These are phyloP conservation scores for Ophiocordyceps unilateralis DNA, from an alignment of 2,329 filamentous ascomycete species.

Conservation along the genomic window DNA sequence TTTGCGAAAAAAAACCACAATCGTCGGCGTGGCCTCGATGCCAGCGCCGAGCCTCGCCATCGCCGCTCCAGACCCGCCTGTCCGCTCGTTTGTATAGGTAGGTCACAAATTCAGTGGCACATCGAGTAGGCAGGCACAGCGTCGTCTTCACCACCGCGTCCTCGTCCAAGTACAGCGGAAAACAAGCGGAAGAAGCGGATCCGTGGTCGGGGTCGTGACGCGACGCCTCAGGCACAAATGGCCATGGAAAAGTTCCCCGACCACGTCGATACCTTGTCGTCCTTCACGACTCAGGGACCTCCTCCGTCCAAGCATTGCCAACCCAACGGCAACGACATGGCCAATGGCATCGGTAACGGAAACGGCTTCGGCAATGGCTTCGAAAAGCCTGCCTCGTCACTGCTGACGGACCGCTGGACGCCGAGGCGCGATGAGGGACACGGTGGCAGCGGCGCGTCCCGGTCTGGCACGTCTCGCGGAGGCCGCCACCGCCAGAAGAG, in stretches of 20 bases:
- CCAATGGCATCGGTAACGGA: slow-evolving; percentile 2
- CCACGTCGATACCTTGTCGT: slow-evolving; percentile 24
- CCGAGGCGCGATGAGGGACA: slow-evolving; percentile 9
- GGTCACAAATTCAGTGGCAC: too few species aligned
- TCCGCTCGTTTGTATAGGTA: background rate
- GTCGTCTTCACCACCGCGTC: too few species aligned
- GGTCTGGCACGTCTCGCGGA: slow-evolving; percentile 13
- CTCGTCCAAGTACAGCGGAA: too few species aligned
- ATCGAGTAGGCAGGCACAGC: too few species aligned
- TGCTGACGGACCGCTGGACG: slow-evolving; percentile 12
- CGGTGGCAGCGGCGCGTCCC: background rate
- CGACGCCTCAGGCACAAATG: too few species aligned
- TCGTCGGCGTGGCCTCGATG: background rate
- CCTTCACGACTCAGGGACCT: slow-evolving; percentile 9
- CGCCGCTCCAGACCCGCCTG: background rate
- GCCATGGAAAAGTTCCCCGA: slow-evolving; percentile 42
- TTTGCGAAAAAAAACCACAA: too few species aligned
- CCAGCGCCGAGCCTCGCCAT: background rate
- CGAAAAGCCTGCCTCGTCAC: slow-evolving; percentile 2
- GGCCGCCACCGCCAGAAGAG: slow-evolving; percentile 67
- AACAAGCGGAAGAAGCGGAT: too few species aligned
- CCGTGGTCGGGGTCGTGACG: too few species aligned
- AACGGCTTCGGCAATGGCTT: slow-evolving; percentile 8
- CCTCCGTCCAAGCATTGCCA: slow-evolving; percentile 8
- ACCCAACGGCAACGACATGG: slow-evolving; percentile 7